Conservation (phyloP, 768 basidiomycete species). For the Chlorophyllum brunneum region DNA sequence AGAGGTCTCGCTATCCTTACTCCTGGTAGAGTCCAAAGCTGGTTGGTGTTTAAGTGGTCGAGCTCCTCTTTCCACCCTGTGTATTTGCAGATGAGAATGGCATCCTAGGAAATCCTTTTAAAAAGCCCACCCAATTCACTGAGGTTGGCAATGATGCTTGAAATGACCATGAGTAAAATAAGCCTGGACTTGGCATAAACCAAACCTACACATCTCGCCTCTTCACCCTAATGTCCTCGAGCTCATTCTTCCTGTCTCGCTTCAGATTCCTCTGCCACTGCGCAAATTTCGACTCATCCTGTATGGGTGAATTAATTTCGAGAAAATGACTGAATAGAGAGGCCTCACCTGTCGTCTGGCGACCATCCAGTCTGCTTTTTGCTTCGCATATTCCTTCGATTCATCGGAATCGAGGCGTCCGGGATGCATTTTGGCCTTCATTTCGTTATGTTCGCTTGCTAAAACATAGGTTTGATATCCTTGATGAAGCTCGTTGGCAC, state of each 20-base stretch:
- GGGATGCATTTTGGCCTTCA: neutral
- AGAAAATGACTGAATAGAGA: neutral
- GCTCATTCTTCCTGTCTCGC: slow-evolving; percentile 11
- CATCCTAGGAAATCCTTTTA: neutral
- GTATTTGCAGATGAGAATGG: neutral
- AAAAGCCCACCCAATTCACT: slow-evolving; percentile 10
- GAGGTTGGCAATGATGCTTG: slow-evolving; percentile 17
- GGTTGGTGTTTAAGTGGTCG: slow-evolving; percentile 1
- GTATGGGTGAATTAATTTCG: neutral
- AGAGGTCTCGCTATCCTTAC: slow-evolving; percentile 17
- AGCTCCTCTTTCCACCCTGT: slow-evolving; percentile 12
- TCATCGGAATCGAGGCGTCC: neutral
- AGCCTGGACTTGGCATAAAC: neutral
- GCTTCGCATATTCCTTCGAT: neutral
- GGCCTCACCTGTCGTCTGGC: neutral
- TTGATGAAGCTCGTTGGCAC: neutral
- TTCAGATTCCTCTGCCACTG: slow-evolving; percentile 3
- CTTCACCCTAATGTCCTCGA: slow-evolving; percentile 10
- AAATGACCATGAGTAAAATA: neutral
- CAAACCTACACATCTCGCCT: slow-evolving; percentile 16
- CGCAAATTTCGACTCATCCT: neutral
- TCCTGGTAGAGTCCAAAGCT: slow-evolving; percentile 17
- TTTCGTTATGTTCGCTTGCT: slow-evolving; percentile 4
- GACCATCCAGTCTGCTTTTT: slow-evolving; percentile 1
- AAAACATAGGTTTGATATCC: slow-evolving; percentile 4